Conservation (phyloP, 768 basidiomycete species). For the Suillus alpinus region DNA sequence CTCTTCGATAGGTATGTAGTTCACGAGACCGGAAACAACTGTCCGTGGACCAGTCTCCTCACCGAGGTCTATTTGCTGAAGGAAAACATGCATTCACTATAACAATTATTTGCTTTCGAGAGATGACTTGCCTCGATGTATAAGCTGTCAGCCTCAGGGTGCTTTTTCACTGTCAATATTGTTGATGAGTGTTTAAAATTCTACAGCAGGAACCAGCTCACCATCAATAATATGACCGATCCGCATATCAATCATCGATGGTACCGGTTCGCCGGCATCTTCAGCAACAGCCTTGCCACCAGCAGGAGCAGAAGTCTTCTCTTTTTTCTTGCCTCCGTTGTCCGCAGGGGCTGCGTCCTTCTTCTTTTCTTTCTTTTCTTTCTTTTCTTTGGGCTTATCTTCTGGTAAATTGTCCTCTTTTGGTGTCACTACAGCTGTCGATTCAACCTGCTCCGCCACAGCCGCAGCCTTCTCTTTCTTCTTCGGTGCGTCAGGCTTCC, state of each 20-base stretch:
- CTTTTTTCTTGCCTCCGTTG: constrained; percentile 41
- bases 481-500: constrained; percentile 70
- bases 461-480: constrained; percentile 68
- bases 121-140: constrained; percentile 75
- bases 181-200: not conserved
- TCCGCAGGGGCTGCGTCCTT: constrained; percentile 27
- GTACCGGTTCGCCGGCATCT: constrained; percentile 80
- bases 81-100: constrained; percentile 15
- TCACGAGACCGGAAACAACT: constrained; percentile 94
- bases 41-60: constrained; percentile 94
- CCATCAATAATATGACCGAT: constrained; percentile 92
- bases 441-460: constrained; percentile 29
- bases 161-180: constrained; percentile 70
- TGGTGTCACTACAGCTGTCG: constrained; percentile 32
- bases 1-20: constrained; percentile 93
- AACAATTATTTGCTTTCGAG: not conserved
- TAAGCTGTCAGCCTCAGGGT: constrained; percentile 97
- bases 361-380: constrained; percentile 62
- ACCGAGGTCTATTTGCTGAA: constrained; percentile 91
- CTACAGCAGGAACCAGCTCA: constrained; percentile 34
- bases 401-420: constrained; percentile 28
- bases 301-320: constrained; percentile 31
- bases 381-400: constrained; percentile 44
- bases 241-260: constrained; percentile 96
- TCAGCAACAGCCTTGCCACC: constrained; percentile 39